These are phyloP conservation scores for Monilinia vaccinii-corymbosi DNA, from an alignment of 2,329 filamentous ascomycete genomes.

Conservation along the genomic window DNA sequence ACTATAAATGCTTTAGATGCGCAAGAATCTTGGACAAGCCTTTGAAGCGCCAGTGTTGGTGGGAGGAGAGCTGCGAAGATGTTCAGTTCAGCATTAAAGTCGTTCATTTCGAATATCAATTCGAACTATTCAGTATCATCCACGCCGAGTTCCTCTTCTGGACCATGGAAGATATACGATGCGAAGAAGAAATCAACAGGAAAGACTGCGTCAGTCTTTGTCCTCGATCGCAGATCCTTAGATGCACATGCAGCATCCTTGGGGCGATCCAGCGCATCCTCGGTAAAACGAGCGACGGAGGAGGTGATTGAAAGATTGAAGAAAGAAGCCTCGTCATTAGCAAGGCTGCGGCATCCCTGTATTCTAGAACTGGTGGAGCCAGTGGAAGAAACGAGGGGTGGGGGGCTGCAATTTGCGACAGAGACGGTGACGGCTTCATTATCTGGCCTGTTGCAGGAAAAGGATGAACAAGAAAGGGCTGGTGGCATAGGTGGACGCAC, in stretches of 20 bases:
- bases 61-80: slow-evolving; percentile 16
- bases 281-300: slow-evolving; percentile 72
- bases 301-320: slow-evolving; percentile 87
- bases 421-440: slow-evolving; percentile 88
- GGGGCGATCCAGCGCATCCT: slow-evolving; percentile 52
- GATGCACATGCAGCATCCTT: slow-evolving; percentile 59
- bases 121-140: slow-evolving; percentile 81
- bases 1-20: background rate
- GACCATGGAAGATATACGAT: slow-evolving; percentile 96
- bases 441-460: slow-evolving; percentile 71
- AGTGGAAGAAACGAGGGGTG: slow-evolving; percentile 85
- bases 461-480: slow-evolving; percentile 73
- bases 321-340: slow-evolving; percentile 83
- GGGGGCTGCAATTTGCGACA: slow-evolving; percentile 91
- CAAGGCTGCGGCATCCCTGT: slow-evolving; percentile 81
- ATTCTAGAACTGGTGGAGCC: slow-evolving; percentile 90
- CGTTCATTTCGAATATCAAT: slow-evolving; percentile 85
- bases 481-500: slow-evolving; percentile 60
- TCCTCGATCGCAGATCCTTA: slow-evolving; percentile 84
- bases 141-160: slow-evolving; percentile 67
- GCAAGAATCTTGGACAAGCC: background rate
- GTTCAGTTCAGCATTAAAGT: slow-evolving; percentile 68
- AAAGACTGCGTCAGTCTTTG: slow-evolving; percentile 81
- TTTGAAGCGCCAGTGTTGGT: slow-evolving; percentile 2
- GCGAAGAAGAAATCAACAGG: slow-evolving; percentile 94